These are phyloP conservation scores for Clonostachys rhizophaga DNA, from an alignment of 2,329 filamentous ascomycete species.

Conservation along the genomic window DNA sequence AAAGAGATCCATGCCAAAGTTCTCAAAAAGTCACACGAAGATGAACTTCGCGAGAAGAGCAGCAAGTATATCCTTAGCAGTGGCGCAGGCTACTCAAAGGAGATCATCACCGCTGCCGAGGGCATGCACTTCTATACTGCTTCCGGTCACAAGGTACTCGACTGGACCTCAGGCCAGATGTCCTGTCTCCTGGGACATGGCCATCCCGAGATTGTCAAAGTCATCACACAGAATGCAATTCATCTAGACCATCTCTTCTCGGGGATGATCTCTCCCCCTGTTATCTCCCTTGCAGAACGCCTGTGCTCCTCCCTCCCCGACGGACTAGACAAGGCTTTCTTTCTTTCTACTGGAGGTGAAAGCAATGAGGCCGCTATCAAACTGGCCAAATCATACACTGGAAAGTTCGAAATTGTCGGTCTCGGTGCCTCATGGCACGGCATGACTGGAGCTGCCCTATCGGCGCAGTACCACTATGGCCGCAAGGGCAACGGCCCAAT, in stretches of 20 bases:
- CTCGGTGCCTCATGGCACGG: constrained; percentile 58
- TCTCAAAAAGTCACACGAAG: constrained; percentile 13
- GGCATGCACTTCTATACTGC: constrained; percentile 41
- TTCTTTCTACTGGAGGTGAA: constrained; percentile 53
- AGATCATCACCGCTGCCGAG: constrained; percentile 33
- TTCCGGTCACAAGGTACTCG: constrained; percentile 40
- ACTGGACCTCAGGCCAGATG: constrained; percentile 60
- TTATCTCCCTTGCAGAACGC: constrained; percentile 47
- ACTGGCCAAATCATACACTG: constrained; percentile 59
- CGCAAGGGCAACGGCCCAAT: constrained; percentile 38
- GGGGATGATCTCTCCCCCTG: constrained; percentile 53
- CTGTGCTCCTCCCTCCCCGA: constrained; percentile 42
- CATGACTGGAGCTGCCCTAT: constrained; percentile 48
- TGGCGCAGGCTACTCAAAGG: constrained; percentile 16
- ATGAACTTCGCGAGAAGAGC: constrained; percentile 11
- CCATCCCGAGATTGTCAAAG: constrained; percentile 52
- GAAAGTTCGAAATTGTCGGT: constrained; percentile 61
- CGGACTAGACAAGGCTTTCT: constrained; percentile 49
- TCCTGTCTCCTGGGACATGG: constrained; percentile 53
- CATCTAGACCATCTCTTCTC: constrained; percentile 55
- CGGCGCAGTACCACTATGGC: constrained; percentile 51
- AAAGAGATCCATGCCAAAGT: constrained; percentile 5
- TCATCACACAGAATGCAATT: constrained; percentile 40
- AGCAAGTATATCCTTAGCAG: constrained; percentile 15
- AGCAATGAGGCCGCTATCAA: constrained; percentile 59